A percentile compares a stretch with the other conserved stretches of the same genome.
Conservation (phyloP, 345 rosid species). For the Citrus mangshanensis region DNA sequence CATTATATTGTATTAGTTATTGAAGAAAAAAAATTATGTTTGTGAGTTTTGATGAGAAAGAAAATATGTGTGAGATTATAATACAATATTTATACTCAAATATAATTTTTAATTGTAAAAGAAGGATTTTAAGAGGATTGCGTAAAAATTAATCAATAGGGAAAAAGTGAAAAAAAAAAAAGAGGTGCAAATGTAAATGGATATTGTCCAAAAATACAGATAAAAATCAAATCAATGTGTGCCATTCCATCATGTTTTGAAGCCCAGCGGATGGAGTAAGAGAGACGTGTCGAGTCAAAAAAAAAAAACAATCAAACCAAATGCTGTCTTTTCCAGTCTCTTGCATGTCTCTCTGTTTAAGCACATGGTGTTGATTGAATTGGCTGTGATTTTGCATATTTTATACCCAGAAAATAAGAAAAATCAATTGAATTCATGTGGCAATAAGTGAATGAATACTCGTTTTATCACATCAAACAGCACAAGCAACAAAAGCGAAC, state of each 20-base stretch:
- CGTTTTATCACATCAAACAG: background rate
- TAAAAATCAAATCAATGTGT: conserved; percentile 1
- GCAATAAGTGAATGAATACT: background rate
- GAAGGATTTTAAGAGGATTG: too few relatives aligned
- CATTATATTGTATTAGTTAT: too few relatives aligned
- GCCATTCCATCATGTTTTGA: background rate
- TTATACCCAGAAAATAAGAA: background rate
- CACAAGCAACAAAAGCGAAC: background rate
- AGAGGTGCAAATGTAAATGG: background rate
- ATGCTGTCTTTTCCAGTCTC: conserved; percentile 15
- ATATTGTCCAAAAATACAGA: too few relatives aligned
- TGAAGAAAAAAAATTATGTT: too few relatives aligned
- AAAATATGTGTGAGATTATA: too few relatives aligned
- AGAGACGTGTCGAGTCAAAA: background rate
- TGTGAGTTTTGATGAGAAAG: too few relatives aligned
- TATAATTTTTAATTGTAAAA: too few relatives aligned
- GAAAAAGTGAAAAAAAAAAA: too few relatives aligned
- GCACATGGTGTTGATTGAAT: background rate
- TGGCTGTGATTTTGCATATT: background rate
- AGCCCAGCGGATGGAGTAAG: background rate
- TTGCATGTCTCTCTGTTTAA: background rate
- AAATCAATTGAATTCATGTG: background rate
- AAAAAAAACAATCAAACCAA: background rate
- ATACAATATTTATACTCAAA: too few relatives aligned
- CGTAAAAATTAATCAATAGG: too few relatives aligned